Base-by-base conservation (phyloP, 306 rosid genomes). In the Boehmeria nivea region DNA sequence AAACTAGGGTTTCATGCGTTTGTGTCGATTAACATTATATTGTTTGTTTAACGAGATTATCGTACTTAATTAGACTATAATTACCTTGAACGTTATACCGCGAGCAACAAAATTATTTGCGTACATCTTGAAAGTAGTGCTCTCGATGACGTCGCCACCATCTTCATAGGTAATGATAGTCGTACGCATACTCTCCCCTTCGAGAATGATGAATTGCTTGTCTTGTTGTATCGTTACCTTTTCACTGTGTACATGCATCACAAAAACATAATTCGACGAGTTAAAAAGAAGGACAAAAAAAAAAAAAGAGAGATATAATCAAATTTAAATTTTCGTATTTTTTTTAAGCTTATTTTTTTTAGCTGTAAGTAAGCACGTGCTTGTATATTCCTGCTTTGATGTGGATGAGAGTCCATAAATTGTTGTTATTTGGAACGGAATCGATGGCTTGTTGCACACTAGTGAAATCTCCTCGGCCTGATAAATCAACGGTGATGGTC, bases 361-460 rank as follows among this genome's bases (percentile, higher is more conserved):
- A 6, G 36, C 9, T 31, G 36, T 31, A 31, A 6, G 9, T 31
- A 10, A 6, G 6, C n/a, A 43, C 52, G 31, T 57, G 63, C 74
- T 0, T n/a, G 55, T 71, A 75, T 37, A 17, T 49, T 14, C 63
- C 84, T 1, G 69, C 37, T 22, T 12, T 52, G n/a, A 71, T 58
- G 19, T 56, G 66, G 40, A 79, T 58, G 25, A 54, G 64, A 12
- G 57, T 61, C 81, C 81, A 79, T 19, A 3, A 8, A 1, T 8
- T 8, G 3, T 64, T 75, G 28, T 56, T 60, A 31, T 13, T 1
- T 0, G 52, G 37, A 22, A 79, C 40, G 26, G 71, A 67, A 61
- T 79, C 76, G 48, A 72, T 72, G 38, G 81, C 84, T 15, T 67
- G 54, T 51, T 79, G 78, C 4, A 79, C 38, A 2, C 60, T 56